phyloP scores from a whole-genome alignment of 495 filamentous ascomycete species.

The Glarea lozoyensis region DNA sequence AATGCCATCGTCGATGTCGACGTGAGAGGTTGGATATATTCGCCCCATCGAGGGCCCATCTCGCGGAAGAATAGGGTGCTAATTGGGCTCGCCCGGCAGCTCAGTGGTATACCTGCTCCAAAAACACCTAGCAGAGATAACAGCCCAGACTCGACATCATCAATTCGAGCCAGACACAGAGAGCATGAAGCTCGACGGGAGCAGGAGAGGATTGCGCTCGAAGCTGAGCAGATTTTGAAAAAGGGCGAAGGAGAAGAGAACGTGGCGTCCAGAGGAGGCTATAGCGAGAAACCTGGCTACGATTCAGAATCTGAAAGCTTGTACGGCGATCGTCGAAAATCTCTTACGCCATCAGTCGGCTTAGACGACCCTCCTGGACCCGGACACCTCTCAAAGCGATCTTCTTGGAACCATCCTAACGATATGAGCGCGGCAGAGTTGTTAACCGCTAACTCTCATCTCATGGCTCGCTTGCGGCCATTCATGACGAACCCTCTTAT shows the following conservation, averaged over 20 bases:
- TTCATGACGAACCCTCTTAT: slow-evolving; percentile 78
- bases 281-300: slow-evolving; percentile 37
- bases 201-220: slow-evolving; percentile 54
- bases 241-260: slow-evolving; percentile 62
- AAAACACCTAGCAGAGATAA: slow-evolving; percentile 19
- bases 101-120: slow-evolving; percentile 78
- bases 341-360: slow-evolving; percentile 14
- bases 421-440: slow-evolving; percentile 64
- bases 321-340: slow-evolving; percentile 13
- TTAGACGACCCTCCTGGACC: slow-evolving; percentile 26
- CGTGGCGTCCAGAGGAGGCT: slow-evolving; percentile 55
- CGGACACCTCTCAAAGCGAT: slow-evolving; percentile 29
- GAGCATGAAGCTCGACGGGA: slow-evolving; percentile 35
- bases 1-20: slow-evolving; percentile 86
- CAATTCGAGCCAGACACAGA: slow-evolving; percentile 22
- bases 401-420: slow-evolving; percentile 41
- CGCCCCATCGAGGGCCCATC: slow-evolving; percentile 79
- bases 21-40: slow-evolving; percentile 84
- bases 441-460: slow-evolving; percentile 67
- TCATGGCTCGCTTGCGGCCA: slow-evolving; percentile 79
- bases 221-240: slow-evolving; percentile 65
- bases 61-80: slow-evolving; percentile 77
- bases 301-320: slow-evolving; percentile 24
- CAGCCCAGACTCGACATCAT: slow-evolving; percentile 12
- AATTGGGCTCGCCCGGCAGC: slow-evolving; percentile 69